Base-by-base conservation (phyloP, 306 rosid species). In the Styphnolobium japonicum region DNA sequence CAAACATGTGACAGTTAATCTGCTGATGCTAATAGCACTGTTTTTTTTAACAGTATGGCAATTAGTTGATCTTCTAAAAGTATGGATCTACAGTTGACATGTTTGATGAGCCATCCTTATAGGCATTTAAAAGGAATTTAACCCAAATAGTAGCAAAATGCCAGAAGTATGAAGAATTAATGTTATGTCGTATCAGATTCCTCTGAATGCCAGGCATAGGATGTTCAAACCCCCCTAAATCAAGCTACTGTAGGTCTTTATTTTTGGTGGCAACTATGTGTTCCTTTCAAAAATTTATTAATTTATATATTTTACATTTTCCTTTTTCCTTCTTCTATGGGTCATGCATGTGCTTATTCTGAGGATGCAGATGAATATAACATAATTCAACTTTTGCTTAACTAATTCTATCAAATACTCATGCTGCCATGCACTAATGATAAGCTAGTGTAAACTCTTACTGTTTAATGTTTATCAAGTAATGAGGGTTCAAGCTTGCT, bases 91-190 rank as follows among this genome's bases (percentile, higher is more conserved):
- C 33, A 34, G 15, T 36, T 25, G 55, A 69, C 79, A 71, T 71
- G 67, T 83, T 73, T 74, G 70, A 5, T 66, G 56, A 55, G 10
- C n/a, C 51, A 78, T 66, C 23, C 42, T 56, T 46, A 6, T 36
- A n/a, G n/a, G n/a, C n/a, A n/a, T n/a, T n/a, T n/a, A n/a, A n/a
- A n/a, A 67, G 80, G 39, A 57, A 82, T 46, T 60, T 71, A 58
- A 80, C 68, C 67, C 19, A 37, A 42, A 75, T 75, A 56, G 27
- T 77, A 58, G 48, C 31, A 45, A 31, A 65, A 66, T 21, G 48
- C 61, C 25, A 75, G 49, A 74, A 63, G 40, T 8, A 58, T 36
- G 67, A 36, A 37, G 18, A 56, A 23, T 66, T 46, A 11, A 71
- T 57, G 27, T n/a, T n/a, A n/a, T 62, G 1, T 34, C 56, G 43